phyloP scores from a whole-genome alignment of 371 early-diverging fungal species.

The Mucor irregularis region DNA sequence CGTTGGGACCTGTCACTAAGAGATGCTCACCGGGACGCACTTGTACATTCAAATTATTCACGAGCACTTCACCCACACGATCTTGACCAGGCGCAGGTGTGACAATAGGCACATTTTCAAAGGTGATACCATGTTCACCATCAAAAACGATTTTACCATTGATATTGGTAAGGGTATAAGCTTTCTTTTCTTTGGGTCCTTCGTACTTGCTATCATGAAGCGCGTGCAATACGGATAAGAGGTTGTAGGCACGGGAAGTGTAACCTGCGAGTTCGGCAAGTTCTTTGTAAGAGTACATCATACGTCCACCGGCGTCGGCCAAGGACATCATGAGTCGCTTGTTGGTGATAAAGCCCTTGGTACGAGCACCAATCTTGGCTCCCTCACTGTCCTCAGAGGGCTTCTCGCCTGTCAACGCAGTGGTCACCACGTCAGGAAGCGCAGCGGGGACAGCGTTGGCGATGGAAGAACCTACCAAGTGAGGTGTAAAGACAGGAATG shows the following conservation, averaged over 20 bases:
- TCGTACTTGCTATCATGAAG: constrained; percentile 54
- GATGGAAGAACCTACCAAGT: constrained; percentile 30
- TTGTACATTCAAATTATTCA: constrained; percentile 59
- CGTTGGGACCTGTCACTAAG: constrained; percentile 80
- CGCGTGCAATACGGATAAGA: constrained; percentile 70
- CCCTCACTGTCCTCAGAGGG: too few species aligned
- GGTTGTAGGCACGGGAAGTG: constrained; percentile 79
- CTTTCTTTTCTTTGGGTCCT: constrained; percentile 20
- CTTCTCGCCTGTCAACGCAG: too few species aligned
- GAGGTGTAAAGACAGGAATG: constrained; percentile 81
- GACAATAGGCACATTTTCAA: constrained; percentile 70
- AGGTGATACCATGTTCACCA: constrained; percentile 49
- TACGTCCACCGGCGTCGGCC: constrained; percentile 90
- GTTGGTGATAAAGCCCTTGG: constrained; percentile 89
- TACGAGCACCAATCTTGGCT: constrained; percentile 75
- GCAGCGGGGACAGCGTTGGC: neutral
- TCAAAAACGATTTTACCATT: constrained; percentile 46
- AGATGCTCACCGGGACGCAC: constrained; percentile 69
- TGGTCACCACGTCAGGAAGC: constrained; percentile 19
- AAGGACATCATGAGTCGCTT: constrained; percentile 80
- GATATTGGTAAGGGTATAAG: constrained; percentile 52
- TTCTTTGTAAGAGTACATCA: constrained; percentile 90
- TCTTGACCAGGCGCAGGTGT: constrained; percentile 65
- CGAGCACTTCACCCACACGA: constrained; percentile 66
- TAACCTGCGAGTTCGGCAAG: constrained; percentile 85